A percentile compares a stretch with the other conserved stretches of the same genome.
phyloP scores from a whole-genome alignment of 352 stramenopile genomes.

The Phytophthora colocasiae region DNA sequence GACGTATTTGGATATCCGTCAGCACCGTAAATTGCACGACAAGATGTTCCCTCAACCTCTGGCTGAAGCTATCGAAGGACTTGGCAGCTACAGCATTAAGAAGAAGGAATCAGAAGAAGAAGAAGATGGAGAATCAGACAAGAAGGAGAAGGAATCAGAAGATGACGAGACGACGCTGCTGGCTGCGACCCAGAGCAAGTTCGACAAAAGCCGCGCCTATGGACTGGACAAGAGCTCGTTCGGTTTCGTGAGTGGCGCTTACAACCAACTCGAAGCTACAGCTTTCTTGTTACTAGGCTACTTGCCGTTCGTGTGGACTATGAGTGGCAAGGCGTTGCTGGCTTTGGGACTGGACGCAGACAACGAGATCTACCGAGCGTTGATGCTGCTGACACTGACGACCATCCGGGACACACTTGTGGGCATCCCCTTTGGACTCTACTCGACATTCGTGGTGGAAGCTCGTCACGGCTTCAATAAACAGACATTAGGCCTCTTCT shows the following conservation, averaged over 20 bases:
- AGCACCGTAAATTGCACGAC: slow-evolving; percentile 92
- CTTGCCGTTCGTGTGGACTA: slow-evolving; percentile 94
- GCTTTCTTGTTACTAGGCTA: slow-evolving; percentile 92
- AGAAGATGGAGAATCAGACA: slow-evolving; percentile 13
- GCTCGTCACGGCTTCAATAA: slow-evolving; percentile 98
- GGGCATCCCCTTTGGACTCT: slow-evolving; percentile 80
- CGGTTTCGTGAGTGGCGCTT: slow-evolving; percentile 90
- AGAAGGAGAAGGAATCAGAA: slow-evolving; percentile 28
- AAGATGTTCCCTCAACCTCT: slow-evolving; percentile 68
- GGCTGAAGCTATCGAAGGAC: slow-evolving; percentile 53
- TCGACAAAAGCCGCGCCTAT: slow-evolving; percentile 94
- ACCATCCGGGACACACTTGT: slow-evolving; percentile 67
- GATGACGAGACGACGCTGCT: slow-evolving; percentile 64
- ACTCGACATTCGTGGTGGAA: slow-evolving; percentile 97
- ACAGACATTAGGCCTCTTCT: slow-evolving; percentile 93
- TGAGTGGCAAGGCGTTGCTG: slow-evolving; percentile 67
- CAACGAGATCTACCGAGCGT: slow-evolving; percentile 89
- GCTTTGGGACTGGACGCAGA: slow-evolving; percentile 60
- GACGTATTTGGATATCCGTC: slow-evolving; percentile 92
- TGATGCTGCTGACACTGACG: slow-evolving; percentile 74
- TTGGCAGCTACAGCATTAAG: slow-evolving; percentile 49
- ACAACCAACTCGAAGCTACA: slow-evolving; percentile 87
- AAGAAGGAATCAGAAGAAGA: slow-evolving; percentile 22
- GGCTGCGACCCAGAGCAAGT: slow-evolving; percentile 90
- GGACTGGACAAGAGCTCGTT: slow-evolving; percentile 97